Evolutionary conservation across 495 filamentous ascomycete species (phyloP).

Genomic region (Aspergillus nidulans): DNA sequence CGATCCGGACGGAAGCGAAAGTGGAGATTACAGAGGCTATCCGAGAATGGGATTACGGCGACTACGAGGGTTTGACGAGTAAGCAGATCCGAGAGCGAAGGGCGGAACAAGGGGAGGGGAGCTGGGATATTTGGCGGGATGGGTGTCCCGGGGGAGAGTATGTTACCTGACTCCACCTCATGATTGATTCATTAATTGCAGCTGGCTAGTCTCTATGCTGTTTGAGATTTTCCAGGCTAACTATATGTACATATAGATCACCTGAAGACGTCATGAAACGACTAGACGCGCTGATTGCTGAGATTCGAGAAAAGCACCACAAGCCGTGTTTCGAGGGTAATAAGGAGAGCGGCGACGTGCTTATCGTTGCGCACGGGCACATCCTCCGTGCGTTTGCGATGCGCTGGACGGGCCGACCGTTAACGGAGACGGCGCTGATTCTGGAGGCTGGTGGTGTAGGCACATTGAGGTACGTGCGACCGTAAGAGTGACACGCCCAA

Average conservation of each 20-base stretch:
- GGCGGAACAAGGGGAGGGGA: constrained; percentile 26
- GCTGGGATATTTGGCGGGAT: constrained; percentile 83
- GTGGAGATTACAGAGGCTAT: constrained; percentile 73
- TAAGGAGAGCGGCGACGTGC: constrained; percentile 47
- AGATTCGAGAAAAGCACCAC: constrained; percentile 62
- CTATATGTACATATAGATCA: constrained; percentile 38
- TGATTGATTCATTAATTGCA: too few relatives aligned
- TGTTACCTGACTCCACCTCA: constrained; percentile 10
- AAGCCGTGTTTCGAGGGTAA: constrained; percentile 29
- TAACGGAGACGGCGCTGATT: constrained; percentile 50
- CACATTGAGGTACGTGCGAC: constrained; percentile 59
- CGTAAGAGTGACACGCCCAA: background rate
- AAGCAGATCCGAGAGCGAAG: constrained; percentile 61
- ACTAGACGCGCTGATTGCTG: constrained; percentile 68
- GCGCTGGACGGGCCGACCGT: constrained; percentile 70
- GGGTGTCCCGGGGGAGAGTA: constrained; percentile 70
- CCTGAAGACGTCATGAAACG: constrained; percentile 63
- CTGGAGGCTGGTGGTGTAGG: constrained; percentile 82
- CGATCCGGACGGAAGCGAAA: constrained; percentile 46
- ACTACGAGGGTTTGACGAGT: constrained; percentile 87
- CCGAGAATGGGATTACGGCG: constrained; percentile 93
- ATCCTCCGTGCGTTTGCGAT: constrained; percentile 87
- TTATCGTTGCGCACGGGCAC: constrained; percentile 79
- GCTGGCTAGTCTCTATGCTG: too few relatives aligned
- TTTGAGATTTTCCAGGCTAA: too few relatives aligned